Percentiles rank a stretch among this genome's conserved stretches.
Conservation (phyloP, 345 rosid genomes). For the Murraya koenigii region DNA sequence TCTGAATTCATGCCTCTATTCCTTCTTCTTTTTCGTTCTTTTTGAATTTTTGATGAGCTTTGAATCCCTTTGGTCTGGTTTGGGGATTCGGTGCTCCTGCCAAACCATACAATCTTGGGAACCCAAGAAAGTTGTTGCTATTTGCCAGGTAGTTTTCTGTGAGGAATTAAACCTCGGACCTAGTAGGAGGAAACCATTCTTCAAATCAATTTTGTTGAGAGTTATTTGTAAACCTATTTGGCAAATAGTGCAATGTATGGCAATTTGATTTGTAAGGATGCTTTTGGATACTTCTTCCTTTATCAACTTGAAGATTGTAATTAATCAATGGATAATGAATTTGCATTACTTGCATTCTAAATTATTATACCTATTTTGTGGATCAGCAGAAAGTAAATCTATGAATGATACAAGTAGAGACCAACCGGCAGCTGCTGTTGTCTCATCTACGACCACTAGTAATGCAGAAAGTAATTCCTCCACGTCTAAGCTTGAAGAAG, state of each 20-base stretch:
- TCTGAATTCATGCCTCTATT: background rate
- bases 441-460: slow-evolving; percentile 81
- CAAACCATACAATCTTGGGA: background rate
- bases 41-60: background rate
- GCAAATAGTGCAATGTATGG: background rate
- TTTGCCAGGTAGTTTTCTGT: background rate
- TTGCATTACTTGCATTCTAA: slow-evolving; percentile 14
- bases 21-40: too few species aligned
- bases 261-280: background rate
- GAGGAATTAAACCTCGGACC: background rate
- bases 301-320: background rate
- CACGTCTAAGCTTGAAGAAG: slow-evolving; percentile 82
- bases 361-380: slow-evolving; percentile 12
- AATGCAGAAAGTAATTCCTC: slow-evolving; percentile 81
- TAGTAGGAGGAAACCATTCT: background rate
- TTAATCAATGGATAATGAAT: background rate
- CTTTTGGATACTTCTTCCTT: background rate
- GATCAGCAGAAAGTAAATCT: slow-evolving; percentile 63
- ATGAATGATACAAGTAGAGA: slow-evolving; percentile 66
- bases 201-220: background rate
- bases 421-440: slow-evolving; percentile 55
- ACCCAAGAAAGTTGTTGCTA: background rate
- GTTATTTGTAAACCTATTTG: background rate
- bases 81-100: background rate
- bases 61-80: background rate